phyloP scores from a whole-genome alignment of 164 flowering plant species.

The Nymphaea thermarum region DNA sequence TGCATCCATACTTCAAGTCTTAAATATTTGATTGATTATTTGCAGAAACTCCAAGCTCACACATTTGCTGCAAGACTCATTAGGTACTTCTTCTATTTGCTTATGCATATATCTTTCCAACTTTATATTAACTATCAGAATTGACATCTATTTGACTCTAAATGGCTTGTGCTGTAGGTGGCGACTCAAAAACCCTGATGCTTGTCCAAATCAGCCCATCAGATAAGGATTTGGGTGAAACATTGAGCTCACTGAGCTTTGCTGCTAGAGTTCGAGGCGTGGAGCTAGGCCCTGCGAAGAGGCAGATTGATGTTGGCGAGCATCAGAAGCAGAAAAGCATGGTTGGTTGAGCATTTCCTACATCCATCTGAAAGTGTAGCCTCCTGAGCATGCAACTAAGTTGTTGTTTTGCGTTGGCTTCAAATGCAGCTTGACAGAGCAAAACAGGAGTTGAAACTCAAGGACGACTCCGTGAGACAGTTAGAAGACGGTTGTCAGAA shows the following conservation, averaged over 20 bases:
- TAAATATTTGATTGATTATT: background rate
- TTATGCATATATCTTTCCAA: background rate
- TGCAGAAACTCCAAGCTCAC: slow-evolving; percentile 88
- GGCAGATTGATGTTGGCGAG: slow-evolving; percentile 67
- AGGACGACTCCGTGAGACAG: slow-evolving; percentile 58
- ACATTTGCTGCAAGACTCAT: slow-evolving; percentile 82
- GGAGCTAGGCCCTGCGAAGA: slow-evolving; percentile 76
- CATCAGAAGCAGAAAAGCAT: slow-evolving; percentile 56
- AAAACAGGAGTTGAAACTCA: slow-evolving; percentile 47
- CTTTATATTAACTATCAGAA: background rate
- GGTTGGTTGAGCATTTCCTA: slow-evolving; percentile 28
- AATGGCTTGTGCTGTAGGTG: slow-evolving; percentile 37
- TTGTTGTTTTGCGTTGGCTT: background rate
- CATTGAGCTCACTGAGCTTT: slow-evolving; percentile 79
- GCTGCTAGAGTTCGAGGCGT: slow-evolving; percentile 81
- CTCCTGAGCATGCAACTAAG: background rate
- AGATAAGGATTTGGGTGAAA: slow-evolving; percentile 66
- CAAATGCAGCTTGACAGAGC: slow-evolving; percentile 60
- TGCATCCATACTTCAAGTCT: background rate
- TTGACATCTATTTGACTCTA: background rate
- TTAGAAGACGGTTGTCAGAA: slow-evolving; percentile 61
- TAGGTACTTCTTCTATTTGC: slow-evolving; percentile 30
- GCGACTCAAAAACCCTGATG: slow-evolving; percentile 82
- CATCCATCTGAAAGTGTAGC: background rate
- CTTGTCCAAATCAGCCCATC: slow-evolving; percentile 92